Base-by-base conservation (phyloP, 164 flowering plant genomes). In the Piper longum region DNA sequence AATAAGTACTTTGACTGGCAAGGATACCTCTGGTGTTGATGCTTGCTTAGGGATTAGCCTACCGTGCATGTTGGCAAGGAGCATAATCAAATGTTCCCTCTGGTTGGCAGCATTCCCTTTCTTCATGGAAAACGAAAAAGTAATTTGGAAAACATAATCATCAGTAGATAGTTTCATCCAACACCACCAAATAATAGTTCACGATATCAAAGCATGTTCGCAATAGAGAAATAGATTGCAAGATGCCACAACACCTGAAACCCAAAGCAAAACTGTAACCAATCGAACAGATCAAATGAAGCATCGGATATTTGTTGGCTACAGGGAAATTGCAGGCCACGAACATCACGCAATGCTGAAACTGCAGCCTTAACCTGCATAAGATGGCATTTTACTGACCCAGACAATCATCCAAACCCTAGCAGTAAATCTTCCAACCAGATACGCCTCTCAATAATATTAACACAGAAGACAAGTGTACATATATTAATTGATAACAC, bases 51-150 rank as follows among this genome's bases (percentile, higher is more conserved):
- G 73, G 63, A 67, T 66, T 63, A 76, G 79, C 55, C 96, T 84
- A 63, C 78, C 73, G 63, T 82, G 86, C 54, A 75, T 69, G 80
- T 85, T 93, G 57, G 96, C 91, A 66, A 93, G 87, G 66, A 93
- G 85, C 62, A 93, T 78, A 74, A 90, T 78, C 45, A 93, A 81
- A 90, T 93, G 97, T 74, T 93, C 99, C 73, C 95, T 77, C 76
- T 93, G 99, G 73, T 93, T 93, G 59, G 80, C 80, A 3, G 83
- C 83, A 75, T 93, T 93, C 54, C 88, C 99, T 74, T 82, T 72
- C 99, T 93, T 78, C 59, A 57, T 16, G 26, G 65, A 12, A 48
- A 12, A 48, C 12, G 55, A n/a, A 41, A 11, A 56, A 7, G 56
- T 7, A 5, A n/a, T 42, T 54, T 56, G 7, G 43, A 54, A 54